phyloP scores from a whole-genome alignment of 495 filamentous ascomycete species.

The Hyphodiscus hymeniophilus region DNA sequence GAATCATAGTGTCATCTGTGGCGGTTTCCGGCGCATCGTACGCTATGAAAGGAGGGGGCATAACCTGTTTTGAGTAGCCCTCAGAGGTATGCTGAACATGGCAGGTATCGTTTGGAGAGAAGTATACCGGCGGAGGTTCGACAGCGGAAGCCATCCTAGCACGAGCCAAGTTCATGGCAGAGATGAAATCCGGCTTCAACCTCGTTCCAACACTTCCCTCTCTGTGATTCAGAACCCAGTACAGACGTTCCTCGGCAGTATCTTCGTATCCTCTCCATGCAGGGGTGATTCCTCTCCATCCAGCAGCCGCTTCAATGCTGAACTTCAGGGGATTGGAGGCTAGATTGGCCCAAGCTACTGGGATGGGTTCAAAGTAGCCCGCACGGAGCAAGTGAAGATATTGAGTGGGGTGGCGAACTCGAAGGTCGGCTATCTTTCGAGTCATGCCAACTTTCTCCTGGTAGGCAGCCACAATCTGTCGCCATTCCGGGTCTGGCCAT shows the following conservation, averaged over 20 bases:
- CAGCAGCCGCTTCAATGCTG: conserved; percentile 32
- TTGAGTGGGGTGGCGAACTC: conserved; percentile 29
- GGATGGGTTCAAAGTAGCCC: conserved; percentile 43
- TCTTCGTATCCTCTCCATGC: conserved; percentile 40
- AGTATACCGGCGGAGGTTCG: conserved; percentile 32
- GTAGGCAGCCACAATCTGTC: conserved; percentile 30
- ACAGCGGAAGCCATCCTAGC: conserved; percentile 34
- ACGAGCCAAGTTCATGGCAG: conserved; percentile 32
- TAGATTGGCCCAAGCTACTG: conserved; percentile 32
- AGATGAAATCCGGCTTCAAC: conserved; percentile 38
- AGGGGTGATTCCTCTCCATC: conserved; percentile 41
- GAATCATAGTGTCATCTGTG: conserved; percentile 38
- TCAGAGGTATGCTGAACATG: conserved; percentile 30
- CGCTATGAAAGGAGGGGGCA: conserved; percentile 29
- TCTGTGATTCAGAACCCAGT: conserved; percentile 41
- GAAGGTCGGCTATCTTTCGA: conserved; percentile 31
- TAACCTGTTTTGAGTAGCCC: conserved; percentile 37
- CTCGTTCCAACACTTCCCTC: conserved; percentile 22
- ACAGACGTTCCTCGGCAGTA: conserved; percentile 39
- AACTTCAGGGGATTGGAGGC: conserved; percentile 38
- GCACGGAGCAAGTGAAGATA: conserved; percentile 40
- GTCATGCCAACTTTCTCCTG: conserved; percentile 35
- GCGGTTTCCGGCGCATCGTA: conserved; percentile 28
- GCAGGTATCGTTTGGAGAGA: conserved; percentile 32
- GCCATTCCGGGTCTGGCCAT: conserved; percentile 14